Evolutionary conservation across 257 asterid species (phyloP), one percentile per base, ranked within the genome.

Genomic region (Thymus mandschuricus): DNA sequence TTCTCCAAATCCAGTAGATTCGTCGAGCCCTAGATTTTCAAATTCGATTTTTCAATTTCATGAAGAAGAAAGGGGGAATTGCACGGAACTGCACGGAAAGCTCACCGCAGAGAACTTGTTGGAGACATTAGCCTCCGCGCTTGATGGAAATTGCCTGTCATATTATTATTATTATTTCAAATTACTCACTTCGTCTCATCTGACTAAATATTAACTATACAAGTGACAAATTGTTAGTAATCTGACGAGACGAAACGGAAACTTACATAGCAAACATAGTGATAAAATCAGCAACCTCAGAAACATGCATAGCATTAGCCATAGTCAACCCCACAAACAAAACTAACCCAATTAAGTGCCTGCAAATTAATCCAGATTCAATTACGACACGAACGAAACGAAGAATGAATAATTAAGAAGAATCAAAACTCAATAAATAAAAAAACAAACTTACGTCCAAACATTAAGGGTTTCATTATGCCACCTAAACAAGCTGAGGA

Each of bases 391-490:
- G 21, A 21, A 21, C 21, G 21, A 21, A 21, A 21, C 7, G 15
- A 51, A n/a, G 27, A 49, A 13, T 13, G n/a, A 59, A n/a, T 5
- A 44, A 49, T 15, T 12, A 15, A 51, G 10, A 51, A 51, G 1
- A n/a, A 28, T 10, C 1, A 50, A 3, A 6, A 51, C 15, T 51
- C 29, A 15, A 51, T 5, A 51, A 6, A 2, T 2, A 5, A 51
- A 58, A 4, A 2, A 58, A 46, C 1, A 49, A 7, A 76, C 97
- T 75, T 79, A 94, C 99, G 97, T 94, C 99, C 99, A 94, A 0
- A 94, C 92, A 59, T 94, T 94, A 6, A 94, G 95, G 13, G 99
- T 91, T 80, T 94, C 99, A 60, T 94, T 94, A 69, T 94, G 99
- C 97, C 99, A 94, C 1, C 80, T 84, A 75, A 94, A 91, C 31